A percentile compares a stretch with the other conserved stretches of the same genome.
phyloP scores from a whole-genome alignment of 164 flowering plant species.

The Platanus orientalis region DNA sequence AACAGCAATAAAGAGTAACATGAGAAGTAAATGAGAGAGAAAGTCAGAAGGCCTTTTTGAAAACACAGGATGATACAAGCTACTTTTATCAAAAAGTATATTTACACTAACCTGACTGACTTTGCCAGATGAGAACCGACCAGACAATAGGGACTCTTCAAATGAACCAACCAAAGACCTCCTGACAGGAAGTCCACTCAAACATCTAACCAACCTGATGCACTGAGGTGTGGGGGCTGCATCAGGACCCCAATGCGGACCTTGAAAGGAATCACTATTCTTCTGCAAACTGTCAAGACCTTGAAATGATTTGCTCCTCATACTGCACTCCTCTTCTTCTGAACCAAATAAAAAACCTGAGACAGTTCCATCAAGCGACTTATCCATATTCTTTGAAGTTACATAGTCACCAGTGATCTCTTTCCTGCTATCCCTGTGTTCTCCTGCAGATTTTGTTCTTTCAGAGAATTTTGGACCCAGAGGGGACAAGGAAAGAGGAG shows the following conservation, averaged over 20 bases:
- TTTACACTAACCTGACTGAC: slow-evolving; percentile 54
- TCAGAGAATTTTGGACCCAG: slow-evolving; percentile 67
- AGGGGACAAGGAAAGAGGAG: slow-evolving; percentile 71
- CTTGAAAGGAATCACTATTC: slow-evolving; percentile 31
- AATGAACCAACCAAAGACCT: slow-evolving; percentile 97
- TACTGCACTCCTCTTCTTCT: slow-evolving; percentile 38
- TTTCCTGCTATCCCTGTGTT: slow-evolving; percentile 18
- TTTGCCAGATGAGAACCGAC: slow-evolving; percentile 63
- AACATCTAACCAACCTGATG: slow-evolving; percentile 36
- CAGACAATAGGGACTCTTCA: slow-evolving; percentile 91
- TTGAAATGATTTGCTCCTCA: slow-evolving; percentile 35
- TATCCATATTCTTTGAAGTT: slow-evolving; percentile 22
- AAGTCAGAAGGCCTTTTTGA: background rate
- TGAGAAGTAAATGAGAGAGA: slow-evolving; percentile 1
- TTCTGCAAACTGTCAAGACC: slow-evolving; percentile 31
- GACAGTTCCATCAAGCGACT: slow-evolving; percentile 30
- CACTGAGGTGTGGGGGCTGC: slow-evolving; percentile 24
- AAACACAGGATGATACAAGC: slow-evolving; percentile 4
- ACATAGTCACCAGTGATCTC: slow-evolving; percentile 24
- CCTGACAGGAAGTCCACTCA: slow-evolving; percentile 54
- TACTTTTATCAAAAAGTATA: background rate
- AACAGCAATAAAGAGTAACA: background rate
- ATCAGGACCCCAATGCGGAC: slow-evolving; percentile 28
- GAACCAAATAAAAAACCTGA: slow-evolving; percentile 19
- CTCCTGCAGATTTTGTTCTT: slow-evolving; percentile 35